These are phyloP conservation scores for Bathelium albidoporum DNA, from an alignment of 495 filamentous ascomycete genomes.

Conservation along the genomic window DNA sequence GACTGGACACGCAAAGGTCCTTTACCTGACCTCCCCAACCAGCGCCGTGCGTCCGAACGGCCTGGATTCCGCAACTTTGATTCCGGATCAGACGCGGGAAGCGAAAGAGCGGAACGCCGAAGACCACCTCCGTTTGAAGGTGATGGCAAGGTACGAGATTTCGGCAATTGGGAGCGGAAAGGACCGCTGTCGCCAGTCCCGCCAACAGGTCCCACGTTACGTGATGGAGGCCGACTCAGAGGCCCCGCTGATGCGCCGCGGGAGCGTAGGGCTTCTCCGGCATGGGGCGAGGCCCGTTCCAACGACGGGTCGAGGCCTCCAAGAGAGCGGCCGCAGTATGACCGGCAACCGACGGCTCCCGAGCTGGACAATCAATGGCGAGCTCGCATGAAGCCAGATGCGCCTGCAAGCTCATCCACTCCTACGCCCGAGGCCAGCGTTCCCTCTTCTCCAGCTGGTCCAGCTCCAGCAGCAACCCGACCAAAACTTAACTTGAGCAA, in stretches of 20 bases:
- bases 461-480: constrained; percentile 46
- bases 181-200: constrained; percentile 73
- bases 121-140: constrained; percentile 41
- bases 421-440: constrained; percentile 51
- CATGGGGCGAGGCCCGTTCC: constrained; percentile 75
- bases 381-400: constrained; percentile 68
- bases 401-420: constrained; percentile 35
- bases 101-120: constrained; percentile 34
- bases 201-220: constrained; percentile 22
- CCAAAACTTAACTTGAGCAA: constrained; percentile 78
- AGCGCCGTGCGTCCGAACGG: constrained; percentile 41
- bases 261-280: constrained; percentile 60
- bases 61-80: constrained; percentile 32
- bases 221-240: constrained; percentile 34
- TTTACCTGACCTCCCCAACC: constrained; percentile 55
- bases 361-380: constrained; percentile 85
- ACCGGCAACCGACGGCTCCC: constrained; percentile 69
- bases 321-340: constrained; percentile 48
- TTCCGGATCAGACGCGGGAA: constrained; percentile 35
- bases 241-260: constrained; percentile 49
- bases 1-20: constrained; percentile 91
- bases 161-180: constrained; percentile 90
- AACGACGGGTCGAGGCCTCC: constrained; percentile 77
- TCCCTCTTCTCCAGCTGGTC: constrained; percentile 53
- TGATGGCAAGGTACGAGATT: constrained; percentile 77